Base-by-base conservation (phyloP, 2,329 filamentous ascomycete genomes). In the Fusarium sterilihyphosum region DNA sequence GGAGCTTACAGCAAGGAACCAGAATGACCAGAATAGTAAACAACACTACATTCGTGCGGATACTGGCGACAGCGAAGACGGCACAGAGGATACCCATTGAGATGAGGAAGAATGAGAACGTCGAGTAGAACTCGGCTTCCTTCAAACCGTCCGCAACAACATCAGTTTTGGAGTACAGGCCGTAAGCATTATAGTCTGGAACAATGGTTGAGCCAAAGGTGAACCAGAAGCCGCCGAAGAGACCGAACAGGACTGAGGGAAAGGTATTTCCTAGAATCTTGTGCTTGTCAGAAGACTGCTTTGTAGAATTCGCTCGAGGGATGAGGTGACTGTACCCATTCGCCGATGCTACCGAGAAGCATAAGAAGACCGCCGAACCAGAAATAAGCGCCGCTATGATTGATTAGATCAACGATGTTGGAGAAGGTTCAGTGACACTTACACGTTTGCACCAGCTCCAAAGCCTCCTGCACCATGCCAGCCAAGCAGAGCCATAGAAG, bases 151-250 rank as follows among this genome's bases (percentile, higher is more conserved):
- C 56, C 11, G 56, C 56, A 4, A 35, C 46, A 11, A 22, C 20
- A 2, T 26, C 56, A 18, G 56, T 35, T 17, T 59, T 59, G 20
- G 56, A 59, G 33, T 59, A 59, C 10, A 59, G 31, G 3, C 56
- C 56, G 3, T 59, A 59, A 3, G 56, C 56, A 2, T 29, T 29
- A 12, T 37, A 59, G 4, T n/a, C 56, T 29, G 56, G 56, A 1
- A 59, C 41, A 9, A 59, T 59, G 8, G 56, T 59, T 29, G 56
- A 59, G 2, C 56, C 56, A 29, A 59, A 59, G 16, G 56, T 59
- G 13, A 59, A 59, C 56, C 56, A 59, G 33, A 59, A 59, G 3
- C 24, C 41, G 5, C 56, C 56, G 8, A 59, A 59, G 10, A 59
- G 26, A 14, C 56, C 41, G 8, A 59, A 59, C 2, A 59, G 14